A percentile compares a stretch with the other conserved stretches of the same genome.
Evolutionary conservation across 169 alveolate genomes (phyloP).

Genomic region (Cryptosporidium canis): DNA sequence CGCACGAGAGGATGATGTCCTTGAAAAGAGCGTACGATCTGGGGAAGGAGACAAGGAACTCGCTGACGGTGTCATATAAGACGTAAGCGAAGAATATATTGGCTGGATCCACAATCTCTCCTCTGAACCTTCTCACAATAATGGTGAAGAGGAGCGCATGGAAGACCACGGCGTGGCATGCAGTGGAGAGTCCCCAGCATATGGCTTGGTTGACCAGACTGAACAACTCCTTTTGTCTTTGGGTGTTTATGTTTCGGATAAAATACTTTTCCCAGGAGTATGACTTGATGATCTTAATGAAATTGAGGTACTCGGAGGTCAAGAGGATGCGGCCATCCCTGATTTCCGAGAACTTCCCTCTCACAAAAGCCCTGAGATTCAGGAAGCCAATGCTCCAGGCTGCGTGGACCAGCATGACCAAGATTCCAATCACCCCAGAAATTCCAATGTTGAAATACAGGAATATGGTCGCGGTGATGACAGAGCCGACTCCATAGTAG

Average conservation of each 20-base stretch:
- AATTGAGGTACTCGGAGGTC: conserved; percentile 66
- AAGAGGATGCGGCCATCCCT: conserved; percentile 68
- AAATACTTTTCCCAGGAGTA: conserved; percentile 73
- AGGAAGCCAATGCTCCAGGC: conserved; percentile 10
- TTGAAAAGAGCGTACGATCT: conserved; percentile 53
- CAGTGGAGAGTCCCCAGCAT: conserved; percentile 20
- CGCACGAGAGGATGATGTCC: conserved; percentile 43
- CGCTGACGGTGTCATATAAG: conserved; percentile 56
- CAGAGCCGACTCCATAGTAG: conserved; percentile 25
- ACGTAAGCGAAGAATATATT: conserved; percentile 59
- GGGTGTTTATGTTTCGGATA: conserved; percentile 9
- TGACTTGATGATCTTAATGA: conserved; percentile 64
- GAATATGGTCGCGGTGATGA: neutral
- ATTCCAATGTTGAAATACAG: conserved; percentile 16
- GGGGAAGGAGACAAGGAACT: conserved; percentile 40
- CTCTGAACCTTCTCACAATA: neutral
- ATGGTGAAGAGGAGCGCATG: conserved; percentile 33
- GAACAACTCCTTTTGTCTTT: conserved; percentile 26
- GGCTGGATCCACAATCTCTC: conserved; percentile 34
- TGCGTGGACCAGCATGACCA: conserved; percentile 21
- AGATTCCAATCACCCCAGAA: conserved; percentile 46
- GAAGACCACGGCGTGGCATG: conserved; percentile 45
- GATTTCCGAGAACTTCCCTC: conserved; percentile 40
- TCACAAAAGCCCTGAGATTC: conserved; percentile 20
- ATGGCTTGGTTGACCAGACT: conserved; percentile 22